These are phyloP conservation scores for Phytopythium aichiense DNA, from an alignment of 352 stramenopile species.

Conservation along the genomic window DNA sequence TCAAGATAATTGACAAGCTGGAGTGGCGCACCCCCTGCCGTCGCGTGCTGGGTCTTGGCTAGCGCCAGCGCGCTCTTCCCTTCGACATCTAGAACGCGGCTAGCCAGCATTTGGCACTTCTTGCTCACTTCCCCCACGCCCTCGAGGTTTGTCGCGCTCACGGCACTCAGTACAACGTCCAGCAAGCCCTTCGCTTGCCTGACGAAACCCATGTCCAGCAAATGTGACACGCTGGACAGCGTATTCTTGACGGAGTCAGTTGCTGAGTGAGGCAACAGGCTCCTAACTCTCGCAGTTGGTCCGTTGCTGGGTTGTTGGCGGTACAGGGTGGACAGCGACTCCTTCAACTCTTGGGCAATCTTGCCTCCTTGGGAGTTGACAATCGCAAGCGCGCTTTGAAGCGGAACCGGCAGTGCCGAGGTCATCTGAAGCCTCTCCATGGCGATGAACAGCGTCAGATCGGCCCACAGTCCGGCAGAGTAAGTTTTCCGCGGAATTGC, in stretches of 20 bases:
- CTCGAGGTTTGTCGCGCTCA: neutral
- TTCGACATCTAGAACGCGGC: slow-evolving; percentile 35
- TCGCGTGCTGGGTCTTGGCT: slow-evolving; percentile 13
- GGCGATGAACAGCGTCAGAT: slow-evolving; percentile 41
- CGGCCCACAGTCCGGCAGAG: slow-evolving; percentile 46
- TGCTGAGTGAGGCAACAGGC: neutral
- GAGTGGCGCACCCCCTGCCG: slow-evolving; percentile 15
- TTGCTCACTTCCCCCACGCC: neutral
- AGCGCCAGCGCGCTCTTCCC: slow-evolving; percentile 20
- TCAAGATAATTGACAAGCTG: slow-evolving; percentile 24
- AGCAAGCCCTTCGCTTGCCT: slow-evolving; percentile 55
- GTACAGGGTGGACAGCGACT: slow-evolving; percentile 8
- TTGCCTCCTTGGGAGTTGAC: slow-evolving; percentile 31
- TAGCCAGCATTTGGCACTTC: slow-evolving; percentile 20
- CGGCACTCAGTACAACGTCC: slow-evolving; percentile 25
- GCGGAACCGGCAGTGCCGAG: slow-evolving; percentile 25
- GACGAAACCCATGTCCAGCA: slow-evolving; percentile 51
- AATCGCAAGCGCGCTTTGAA: slow-evolving; percentile 53
- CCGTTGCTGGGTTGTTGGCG: neutral
- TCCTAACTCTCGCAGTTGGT: neutral
- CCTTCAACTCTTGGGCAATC: slow-evolving; percentile 47
- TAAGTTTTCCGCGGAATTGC: slow-evolving; percentile 27
- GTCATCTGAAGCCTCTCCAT: slow-evolving; percentile 45
- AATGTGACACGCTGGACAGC: slow-evolving; percentile 17
- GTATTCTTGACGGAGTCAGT: slow-evolving; percentile 22